These are phyloP conservation scores for Berkeleyomyces basicola DNA, from an alignment of 2,329 filamentous ascomycete genomes.

Conservation along the genomic window DNA sequence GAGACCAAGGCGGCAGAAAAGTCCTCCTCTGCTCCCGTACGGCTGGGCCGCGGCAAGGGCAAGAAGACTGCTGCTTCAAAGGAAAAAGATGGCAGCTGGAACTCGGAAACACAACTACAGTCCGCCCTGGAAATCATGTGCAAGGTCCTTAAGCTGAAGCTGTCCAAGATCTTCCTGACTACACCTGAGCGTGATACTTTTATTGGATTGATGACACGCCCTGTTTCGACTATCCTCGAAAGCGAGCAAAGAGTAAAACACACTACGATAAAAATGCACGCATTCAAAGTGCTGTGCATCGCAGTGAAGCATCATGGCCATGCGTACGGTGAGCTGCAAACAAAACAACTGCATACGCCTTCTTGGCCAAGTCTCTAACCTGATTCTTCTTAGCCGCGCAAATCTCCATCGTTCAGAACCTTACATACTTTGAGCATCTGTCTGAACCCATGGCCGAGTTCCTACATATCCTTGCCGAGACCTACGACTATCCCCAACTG, in stretches of 20 bases:
- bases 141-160: conserved; percentile 83
- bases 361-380: conserved; percentile 11
- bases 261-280: conserved; percentile 82
- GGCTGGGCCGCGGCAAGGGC: conserved; percentile 55
- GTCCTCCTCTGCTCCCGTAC: conserved; percentile 48
- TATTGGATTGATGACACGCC: conserved; percentile 75
- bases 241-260: conserved; percentile 85
- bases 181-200: conserved; percentile 95
- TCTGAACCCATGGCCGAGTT: conserved; percentile 99
- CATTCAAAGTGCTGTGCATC: conserved; percentile 91
- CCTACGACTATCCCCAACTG: conserved; percentile 93
- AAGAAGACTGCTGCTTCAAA: conserved; percentile 46
- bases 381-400: conserved; percentile 54
- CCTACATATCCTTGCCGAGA: conserved; percentile 83
- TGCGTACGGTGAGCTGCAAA: conserved; percentile 54
- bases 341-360: neutral
- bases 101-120: conserved; percentile 76
- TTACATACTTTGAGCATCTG: conserved; percentile 97
- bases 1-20: conserved; percentile 90
- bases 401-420: conserved; percentile 91
- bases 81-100: conserved; percentile 64
- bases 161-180: conserved; percentile 84
- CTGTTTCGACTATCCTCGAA: conserved; percentile 85
- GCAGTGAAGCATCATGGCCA: conserved; percentile 96
- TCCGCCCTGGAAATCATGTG: conserved; percentile 85